These are phyloP conservation scores for Penicillium canescens DNA, from an alignment of 495 filamentous ascomycete genomes.

Conservation along the genomic window DNA sequence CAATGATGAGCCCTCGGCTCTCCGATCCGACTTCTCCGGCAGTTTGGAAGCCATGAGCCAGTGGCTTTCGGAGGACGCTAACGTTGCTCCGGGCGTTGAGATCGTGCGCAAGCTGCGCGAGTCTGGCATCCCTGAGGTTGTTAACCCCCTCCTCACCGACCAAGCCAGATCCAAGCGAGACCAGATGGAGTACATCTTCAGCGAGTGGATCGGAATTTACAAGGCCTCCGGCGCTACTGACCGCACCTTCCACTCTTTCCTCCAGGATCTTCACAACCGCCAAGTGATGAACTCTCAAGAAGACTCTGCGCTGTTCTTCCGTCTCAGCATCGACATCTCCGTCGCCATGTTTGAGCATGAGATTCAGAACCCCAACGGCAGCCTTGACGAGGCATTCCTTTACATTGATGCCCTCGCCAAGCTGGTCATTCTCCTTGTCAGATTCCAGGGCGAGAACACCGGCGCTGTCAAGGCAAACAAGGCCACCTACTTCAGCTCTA, in stretches of 20 bases:
- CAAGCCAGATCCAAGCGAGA: slow-evolving; percentile 60
- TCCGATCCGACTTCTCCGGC: slow-evolving; percentile 83
- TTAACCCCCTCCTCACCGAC: slow-evolving; percentile 48
- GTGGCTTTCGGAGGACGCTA: slow-evolving; percentile 76
- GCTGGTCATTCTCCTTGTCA: slow-evolving; percentile 73
- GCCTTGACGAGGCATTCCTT: slow-evolving; percentile 68
- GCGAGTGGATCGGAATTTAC: slow-evolving; percentile 87
- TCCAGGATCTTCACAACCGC: slow-evolving; percentile 77
- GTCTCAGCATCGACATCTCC: slow-evolving; percentile 77
- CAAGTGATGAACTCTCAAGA: slow-evolving; percentile 69
- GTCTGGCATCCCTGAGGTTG: slow-evolving; percentile 56
- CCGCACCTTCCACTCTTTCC: slow-evolving; percentile 71
- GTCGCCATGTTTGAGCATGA: slow-evolving; percentile 74
- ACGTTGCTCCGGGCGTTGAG: slow-evolving; percentile 59
- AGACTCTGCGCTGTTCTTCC: slow-evolving; percentile 75
- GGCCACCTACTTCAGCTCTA: slow-evolving; percentile 68
- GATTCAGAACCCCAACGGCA: slow-evolving; percentile 56
- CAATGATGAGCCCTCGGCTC: slow-evolving; percentile 69
- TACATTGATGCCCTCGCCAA: slow-evolving; percentile 86
- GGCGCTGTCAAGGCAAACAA: slow-evolving; percentile 60
- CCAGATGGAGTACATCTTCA: slow-evolving; percentile 91
- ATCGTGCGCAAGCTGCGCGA: slow-evolving; percentile 72
- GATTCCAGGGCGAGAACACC: slow-evolving; percentile 61
- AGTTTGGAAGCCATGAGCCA: slow-evolving; percentile 78
- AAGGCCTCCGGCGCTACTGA: slow-evolving; percentile 70